Base-by-base conservation (phyloP, 164 flowering plant species). In the Malania oleifera region DNA sequence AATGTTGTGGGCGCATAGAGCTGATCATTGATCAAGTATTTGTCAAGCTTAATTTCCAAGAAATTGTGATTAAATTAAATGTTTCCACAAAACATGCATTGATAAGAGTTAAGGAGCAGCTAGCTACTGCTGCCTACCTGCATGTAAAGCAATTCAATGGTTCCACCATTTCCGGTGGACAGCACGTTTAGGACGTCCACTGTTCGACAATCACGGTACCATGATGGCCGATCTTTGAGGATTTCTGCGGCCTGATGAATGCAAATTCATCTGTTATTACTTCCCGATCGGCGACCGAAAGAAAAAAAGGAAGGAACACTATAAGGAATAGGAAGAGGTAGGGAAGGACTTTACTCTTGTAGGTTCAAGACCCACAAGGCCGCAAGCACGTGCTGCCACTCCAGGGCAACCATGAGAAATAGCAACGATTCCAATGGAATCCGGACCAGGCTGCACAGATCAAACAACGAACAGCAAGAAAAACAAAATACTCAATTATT, bases 401-500 rank as follows among this genome's bases (percentile, higher is more conserved):
- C 98, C 98, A 73, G 84, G 44, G 85, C 96, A 88, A 75, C 90
- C 84, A 73, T 86, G 96, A 64, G 98, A 91, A 79, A 91, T 83
- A 84, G 98, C 91, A 80, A 91, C 79, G 87, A 91, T 91, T 85
- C 98, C 98, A 82, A 88, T 85, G 88, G 98, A 91, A 91, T 91
- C 98, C 96, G 98, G 98, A 91, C 98, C 98, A 91, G 98, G 98
- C 98, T 91, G 73, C 46, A 41, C 45, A 70, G 28, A 23, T 53
- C 19, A 54, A n/a, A n/a, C n/a, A n/a, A n/a, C n/a, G n/a, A n/a
- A n/a, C n/a, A n/a, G n/a, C n/a, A n/a, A n/a, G n/a, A n/a, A n/a
- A n/a, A n/a, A n/a, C n/a, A n/a, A n/a, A n/a, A 56, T 41, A n/a
- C n/a, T n/a, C n/a, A n/a, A n/a, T n/a, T 35, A 7, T 26, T 15